Percentiles rank a stretch among this genome's conserved stretches.
phyloP scores from a whole-genome alignment of 768 basidiomycete genomes.

The Lentinula sp. region DNA sequence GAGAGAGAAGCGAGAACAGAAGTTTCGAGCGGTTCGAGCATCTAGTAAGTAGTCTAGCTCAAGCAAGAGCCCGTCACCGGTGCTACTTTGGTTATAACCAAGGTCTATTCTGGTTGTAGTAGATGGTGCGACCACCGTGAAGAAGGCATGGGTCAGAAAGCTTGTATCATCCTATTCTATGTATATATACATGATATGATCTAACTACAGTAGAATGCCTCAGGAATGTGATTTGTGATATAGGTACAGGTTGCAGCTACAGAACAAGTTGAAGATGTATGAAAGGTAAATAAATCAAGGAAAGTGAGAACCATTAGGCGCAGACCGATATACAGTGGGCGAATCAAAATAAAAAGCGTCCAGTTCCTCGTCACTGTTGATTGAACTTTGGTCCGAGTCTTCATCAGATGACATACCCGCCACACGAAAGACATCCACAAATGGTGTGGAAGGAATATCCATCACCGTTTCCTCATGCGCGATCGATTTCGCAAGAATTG shows the following conservation, averaged over 20 bases:
- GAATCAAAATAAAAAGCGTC: slow-evolving; percentile 66
- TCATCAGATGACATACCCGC: slow-evolving; percentile 35
- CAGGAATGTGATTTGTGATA: not conserved
- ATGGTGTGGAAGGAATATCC: slow-evolving; percentile 73
- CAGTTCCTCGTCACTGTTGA: slow-evolving; percentile 37
- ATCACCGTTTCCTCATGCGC: slow-evolving; percentile 35
- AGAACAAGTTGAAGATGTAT: not conserved
- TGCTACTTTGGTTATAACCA: too few species aligned
- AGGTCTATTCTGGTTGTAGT: not conserved
- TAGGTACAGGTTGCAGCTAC: not conserved
- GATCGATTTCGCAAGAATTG: slow-evolving; percentile 78
- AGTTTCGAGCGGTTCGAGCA: too few species aligned
- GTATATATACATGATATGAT: not conserved
- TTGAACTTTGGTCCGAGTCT: slow-evolving; percentile 43
- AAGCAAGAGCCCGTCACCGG: too few species aligned
- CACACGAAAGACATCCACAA: slow-evolving; percentile 70
- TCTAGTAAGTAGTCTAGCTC: too few species aligned
- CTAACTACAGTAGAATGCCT: not conserved
- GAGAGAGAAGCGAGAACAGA: too few species aligned
- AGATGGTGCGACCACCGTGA: not conserved
- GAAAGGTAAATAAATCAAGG: slow-evolving; percentile 18
- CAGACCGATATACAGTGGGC: slow-evolving; percentile 34
- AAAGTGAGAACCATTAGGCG: slow-evolving; percentile 39
- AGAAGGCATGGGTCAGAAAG: too few species aligned
- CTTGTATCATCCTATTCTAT: not conserved